These are phyloP conservation scores for Tricholoma hemisulphureum DNA, from an alignment of 768 basidiomycete species.

Conservation along the genomic window DNA sequence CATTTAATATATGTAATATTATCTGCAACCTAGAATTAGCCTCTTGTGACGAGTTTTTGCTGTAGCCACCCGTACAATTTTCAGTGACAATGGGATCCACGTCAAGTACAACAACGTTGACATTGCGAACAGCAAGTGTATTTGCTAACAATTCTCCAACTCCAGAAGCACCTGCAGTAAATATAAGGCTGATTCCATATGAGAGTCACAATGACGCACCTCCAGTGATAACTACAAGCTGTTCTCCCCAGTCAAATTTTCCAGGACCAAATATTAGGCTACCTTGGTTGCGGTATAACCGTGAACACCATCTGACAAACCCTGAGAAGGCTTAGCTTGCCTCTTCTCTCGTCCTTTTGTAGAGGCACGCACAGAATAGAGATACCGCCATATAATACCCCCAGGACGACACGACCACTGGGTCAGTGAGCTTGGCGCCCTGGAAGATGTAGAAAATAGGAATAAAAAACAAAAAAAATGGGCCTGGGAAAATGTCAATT, in stretches of 20 bases:
- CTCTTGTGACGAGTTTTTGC: not conserved
- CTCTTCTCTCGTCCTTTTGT: not conserved
- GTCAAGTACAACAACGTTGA: constrained; percentile 84
- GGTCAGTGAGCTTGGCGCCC: constrained; percentile 50
- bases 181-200: not conserved
- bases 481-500: constrained; percentile 47
- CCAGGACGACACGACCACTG: constrained; percentile 48
- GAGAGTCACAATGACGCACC: constrained; percentile 46
- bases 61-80: constrained; percentile 52
- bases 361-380: constrained; percentile 58
- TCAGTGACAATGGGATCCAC: constrained; percentile 74
- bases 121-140: constrained; percentile 79
- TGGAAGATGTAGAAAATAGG: constrained; percentile 79
- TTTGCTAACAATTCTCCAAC: constrained; percentile 87
- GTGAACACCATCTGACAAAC: constrained; percentile 67
- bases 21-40: constrained; percentile 38
- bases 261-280: constrained; percentile 58
- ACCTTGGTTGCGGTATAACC: constrained; percentile 72
- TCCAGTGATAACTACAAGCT: constrained; percentile 89
- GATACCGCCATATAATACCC: constrained; percentile 61
- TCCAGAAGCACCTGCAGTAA: constrained; percentile 72
- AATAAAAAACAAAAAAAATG: constrained; percentile 80
- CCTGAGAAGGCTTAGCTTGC: constrained; percentile 38
- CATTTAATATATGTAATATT: constrained; percentile 87
- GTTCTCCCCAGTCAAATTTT: constrained; percentile 79